Conservation (phyloP, 1,284 basidiomycete species). For the Golubevia sp. region DNA sequence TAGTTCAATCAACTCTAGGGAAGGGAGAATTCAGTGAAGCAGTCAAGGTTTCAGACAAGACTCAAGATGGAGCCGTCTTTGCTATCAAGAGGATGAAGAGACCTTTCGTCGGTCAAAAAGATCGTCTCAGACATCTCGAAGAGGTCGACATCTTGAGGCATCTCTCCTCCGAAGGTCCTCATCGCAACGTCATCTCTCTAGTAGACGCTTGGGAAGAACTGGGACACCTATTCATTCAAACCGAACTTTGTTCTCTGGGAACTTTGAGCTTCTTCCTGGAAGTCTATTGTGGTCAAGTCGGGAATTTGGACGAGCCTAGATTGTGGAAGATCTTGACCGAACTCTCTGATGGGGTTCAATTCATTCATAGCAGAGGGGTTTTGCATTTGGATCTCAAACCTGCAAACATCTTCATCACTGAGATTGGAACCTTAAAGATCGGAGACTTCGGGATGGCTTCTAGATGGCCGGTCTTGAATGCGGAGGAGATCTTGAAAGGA, state of each 20-base stretch:
- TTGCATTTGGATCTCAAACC: conserved; percentile 98
- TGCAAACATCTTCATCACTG: conserved; percentile 91
- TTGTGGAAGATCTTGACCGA: conserved; percentile 98
- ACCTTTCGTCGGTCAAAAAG: conserved; percentile 84
- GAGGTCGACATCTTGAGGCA: conserved; percentile 91
- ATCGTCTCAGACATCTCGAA: conserved; percentile 83
- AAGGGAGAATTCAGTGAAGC: conserved; percentile 94
- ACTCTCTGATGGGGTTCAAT: conserved; percentile 75
- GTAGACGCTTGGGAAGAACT: conserved; percentile 97
- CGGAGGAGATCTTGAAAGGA: conserved; percentile 41
- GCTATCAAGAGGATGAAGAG: conserved; percentile 92
- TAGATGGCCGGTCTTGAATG: conserved; percentile 47
- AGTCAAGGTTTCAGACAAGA: conserved; percentile 80
- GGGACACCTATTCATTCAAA: conserved; percentile 86
- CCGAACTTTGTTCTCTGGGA: conserved; percentile 91
- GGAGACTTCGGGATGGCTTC: conserved; percentile 84
- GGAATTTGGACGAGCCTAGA: conserved; percentile 84
- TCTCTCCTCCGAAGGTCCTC: conserved; percentile 66
- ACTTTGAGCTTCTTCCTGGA: conserved; percentile 89
- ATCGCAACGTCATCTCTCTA: conserved; percentile 85
- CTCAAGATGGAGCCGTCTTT: conserved; percentile 69
- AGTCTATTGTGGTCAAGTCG: conserved; percentile 82
- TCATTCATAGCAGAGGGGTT: conserved; percentile 85
- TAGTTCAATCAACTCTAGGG: conserved; percentile 80
- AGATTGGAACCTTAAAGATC: conserved; percentile 89